Percentiles rank a stretch among this genome's conserved stretches.
Evolutionary conservation across 345 rosid species (phyloP).

Genomic region (Eucalyptus marginata): DNA sequence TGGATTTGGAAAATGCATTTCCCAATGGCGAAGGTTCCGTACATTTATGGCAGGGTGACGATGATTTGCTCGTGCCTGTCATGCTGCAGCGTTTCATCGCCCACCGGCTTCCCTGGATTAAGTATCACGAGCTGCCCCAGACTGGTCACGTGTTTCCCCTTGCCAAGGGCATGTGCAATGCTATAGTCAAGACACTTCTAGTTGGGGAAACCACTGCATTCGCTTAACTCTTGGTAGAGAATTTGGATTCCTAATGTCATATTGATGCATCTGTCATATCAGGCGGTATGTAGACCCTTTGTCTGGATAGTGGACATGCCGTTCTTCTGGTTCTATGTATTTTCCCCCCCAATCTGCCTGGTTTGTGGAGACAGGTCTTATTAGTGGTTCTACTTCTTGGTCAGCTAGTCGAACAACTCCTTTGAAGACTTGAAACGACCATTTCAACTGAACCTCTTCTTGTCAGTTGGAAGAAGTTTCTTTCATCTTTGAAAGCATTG

Average conservation of each 20-base stretch:
- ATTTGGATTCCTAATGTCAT: neutral
- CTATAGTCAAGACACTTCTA: slow-evolving; percentile 30
- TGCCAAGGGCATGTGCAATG: slow-evolving; percentile 23
- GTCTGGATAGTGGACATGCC: neutral
- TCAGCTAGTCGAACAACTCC: neutral
- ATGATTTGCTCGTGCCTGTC: slow-evolving; percentile 39
- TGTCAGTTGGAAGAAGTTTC: neutral
- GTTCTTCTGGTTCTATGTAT: neutral
- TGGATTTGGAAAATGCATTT: slow-evolving; percentile 32
- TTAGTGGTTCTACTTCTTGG: neutral
- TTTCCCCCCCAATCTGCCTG: neutral
- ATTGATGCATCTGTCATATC: neutral
- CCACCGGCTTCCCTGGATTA: slow-evolving; percentile 46
- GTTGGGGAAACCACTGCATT: neutral
- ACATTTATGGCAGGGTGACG: slow-evolving; percentile 61
- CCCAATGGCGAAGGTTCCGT: slow-evolving; percentile 33
- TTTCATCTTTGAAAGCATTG: neutral
- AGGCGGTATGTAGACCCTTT: neutral
- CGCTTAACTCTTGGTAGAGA: neutral
- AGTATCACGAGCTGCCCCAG: slow-evolving; percentile 43
- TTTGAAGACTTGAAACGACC: neutral
- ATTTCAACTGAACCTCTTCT: neutral
- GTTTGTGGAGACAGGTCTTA: neutral
- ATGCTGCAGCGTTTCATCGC: slow-evolving; percentile 40
- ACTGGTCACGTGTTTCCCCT: slow-evolving; percentile 43